Evolutionary conservation across 306 rosid genomes (phyloP), one percentile per base, ranked within the genome.

Genomic region (Quercus cerris): DNA sequence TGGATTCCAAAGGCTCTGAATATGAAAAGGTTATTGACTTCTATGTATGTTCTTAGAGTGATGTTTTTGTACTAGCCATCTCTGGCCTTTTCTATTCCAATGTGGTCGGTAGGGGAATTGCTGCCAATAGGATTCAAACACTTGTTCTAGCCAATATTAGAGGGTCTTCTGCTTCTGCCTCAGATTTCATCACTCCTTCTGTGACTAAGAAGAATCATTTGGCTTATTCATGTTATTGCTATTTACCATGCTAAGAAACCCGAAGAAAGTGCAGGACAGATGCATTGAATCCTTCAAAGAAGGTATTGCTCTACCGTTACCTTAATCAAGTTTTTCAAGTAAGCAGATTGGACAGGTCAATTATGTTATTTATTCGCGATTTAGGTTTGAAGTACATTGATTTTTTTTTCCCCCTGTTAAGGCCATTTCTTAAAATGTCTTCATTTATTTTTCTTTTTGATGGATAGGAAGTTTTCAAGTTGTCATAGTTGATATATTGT

Each of bases 211-310:
- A 95, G 91, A 93, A 95, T 74, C 99, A 95, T 81, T 87, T 95
- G 89, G 98, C 98, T 2, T 93, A 95, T 85, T 89, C 97, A 20
- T 95, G 99, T 85, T 91, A 78, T 77, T 95, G 99, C 84, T 91
- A 87, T 84, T 85, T 44, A 68, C 46, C 61, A 18, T 49, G 33
- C 15, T 75, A 78, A 80, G 78, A 77, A 81, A 80, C 61, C 77
- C 12, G 30, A 71, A 70, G 78, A 75, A 71, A 76, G 51, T 64
- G 56, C 5, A 19, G 73, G 86, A 58, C 73, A 57, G 57, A 72
- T 59, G 85, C 75, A 69, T 52, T 41, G 80, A 77, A 83, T 82
- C 87, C 78, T 75, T 84, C 78, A n/a, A 27, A 27, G 27, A 80
- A 80, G 74, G 46, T 77, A 64, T 35, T 75, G 81, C 74, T 86